Evolutionary conservation across 2,329 filamentous ascomycete genomes (phyloP).

Genomic region (Penicillium concentricum): DNA sequence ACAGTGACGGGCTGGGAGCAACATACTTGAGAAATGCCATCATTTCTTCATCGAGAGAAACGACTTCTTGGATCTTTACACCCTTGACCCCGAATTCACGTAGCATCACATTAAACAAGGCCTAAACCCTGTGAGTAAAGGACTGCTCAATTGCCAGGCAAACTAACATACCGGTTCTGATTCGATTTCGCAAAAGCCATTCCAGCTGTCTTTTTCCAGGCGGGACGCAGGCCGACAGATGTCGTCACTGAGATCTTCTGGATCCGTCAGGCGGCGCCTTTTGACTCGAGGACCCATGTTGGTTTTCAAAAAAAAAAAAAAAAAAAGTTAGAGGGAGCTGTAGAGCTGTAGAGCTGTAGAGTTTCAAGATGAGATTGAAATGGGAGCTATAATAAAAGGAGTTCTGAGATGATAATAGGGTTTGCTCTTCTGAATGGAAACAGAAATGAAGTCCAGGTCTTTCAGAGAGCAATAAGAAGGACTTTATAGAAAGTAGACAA

Average conservation of each 20-base stretch:
- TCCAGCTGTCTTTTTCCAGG: constrained; percentile 45
- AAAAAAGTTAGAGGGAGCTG: neutral
- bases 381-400: neutral
- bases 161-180: constrained; percentile 70
- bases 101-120: constrained; percentile 82
- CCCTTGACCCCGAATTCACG: constrained; percentile 72
- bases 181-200: constrained; percentile 68
- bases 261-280: constrained; percentile 27
- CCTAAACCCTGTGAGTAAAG: constrained; percentile 47
- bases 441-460: neutral
- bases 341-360: neutral
- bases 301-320: neutral
- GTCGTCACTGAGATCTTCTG: constrained; percentile 24
- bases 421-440: neutral
- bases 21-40: constrained; percentile 63
- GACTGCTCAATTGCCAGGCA: neutral
- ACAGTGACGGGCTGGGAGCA: neutral
- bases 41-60: constrained; percentile 66
- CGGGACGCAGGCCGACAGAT: constrained; percentile 33
- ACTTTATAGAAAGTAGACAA: neutral
- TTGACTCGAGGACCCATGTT: constrained; percentile 33
- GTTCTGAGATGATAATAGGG: neutral
- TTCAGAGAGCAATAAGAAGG: neutral
- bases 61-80: constrained; percentile 73
- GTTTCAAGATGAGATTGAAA: constrained; percentile 1